Conservation (phyloP, 495 filamentous ascomycete genomes). For the Talaromyces adpressus region DNA sequence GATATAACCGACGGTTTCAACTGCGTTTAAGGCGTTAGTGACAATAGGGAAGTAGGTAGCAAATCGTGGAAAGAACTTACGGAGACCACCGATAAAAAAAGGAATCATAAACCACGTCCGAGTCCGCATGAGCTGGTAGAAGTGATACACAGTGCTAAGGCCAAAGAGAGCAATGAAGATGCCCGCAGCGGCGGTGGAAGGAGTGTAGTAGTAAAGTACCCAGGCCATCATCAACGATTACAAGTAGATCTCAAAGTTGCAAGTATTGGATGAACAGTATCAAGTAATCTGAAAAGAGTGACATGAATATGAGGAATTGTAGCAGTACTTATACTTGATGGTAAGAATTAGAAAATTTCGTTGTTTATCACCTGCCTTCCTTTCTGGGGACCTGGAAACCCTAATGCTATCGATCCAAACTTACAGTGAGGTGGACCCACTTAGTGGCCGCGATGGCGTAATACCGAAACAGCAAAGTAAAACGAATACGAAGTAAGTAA, state of each 20-base stretch:
- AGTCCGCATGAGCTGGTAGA: constrained; percentile 36
- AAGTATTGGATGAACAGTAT: neutral
- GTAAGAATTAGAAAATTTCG: neutral
- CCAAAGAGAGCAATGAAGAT: constrained; percentile 46
- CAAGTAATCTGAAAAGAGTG: neutral
- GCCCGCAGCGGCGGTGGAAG: constrained; percentile 39
- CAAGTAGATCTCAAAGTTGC: neutral
- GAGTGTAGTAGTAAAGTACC: constrained; percentile 22
- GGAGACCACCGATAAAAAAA: constrained; percentile 47
- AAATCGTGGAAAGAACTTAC: constrained; percentile 30
- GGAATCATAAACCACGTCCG: constrained; percentile 57
- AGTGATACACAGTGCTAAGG: constrained; percentile 36
- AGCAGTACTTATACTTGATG: neutral
- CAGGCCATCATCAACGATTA: neutral
- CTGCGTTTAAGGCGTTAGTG: constrained; percentile 15
- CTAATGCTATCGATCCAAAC: neutral
- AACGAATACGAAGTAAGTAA: neutral
- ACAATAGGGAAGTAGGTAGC: neutral
- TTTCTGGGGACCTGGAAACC: neutral
- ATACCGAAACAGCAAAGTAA: neutral
- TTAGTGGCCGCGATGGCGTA: neutral
- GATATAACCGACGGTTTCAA: constrained; percentile 53
- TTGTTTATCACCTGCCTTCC: neutral
- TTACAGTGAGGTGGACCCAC: neutral
- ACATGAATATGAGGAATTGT: neutral